phyloP scores from a whole-genome alignment of 176 grass and related monocot genomes.

The Oryza officinalis region DNA sequence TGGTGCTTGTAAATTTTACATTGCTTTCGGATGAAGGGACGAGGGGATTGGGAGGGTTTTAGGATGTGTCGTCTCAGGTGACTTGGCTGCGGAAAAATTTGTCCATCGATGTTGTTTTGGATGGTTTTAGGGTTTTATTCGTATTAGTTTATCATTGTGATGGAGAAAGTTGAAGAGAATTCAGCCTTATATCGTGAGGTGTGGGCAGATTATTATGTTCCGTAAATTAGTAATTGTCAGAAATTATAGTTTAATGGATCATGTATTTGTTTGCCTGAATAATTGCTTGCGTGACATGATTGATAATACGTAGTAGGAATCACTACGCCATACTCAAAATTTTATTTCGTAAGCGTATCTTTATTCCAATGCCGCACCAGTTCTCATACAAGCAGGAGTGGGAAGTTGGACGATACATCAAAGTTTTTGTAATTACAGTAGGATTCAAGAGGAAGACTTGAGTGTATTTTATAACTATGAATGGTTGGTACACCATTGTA shows the following conservation, averaged over 20 bases:
- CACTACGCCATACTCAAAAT: background rate
- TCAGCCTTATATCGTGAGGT: background rate
- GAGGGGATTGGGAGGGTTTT: background rate
- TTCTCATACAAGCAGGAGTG: background rate
- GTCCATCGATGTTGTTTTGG: background rate
- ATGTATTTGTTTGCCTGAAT: background rate
- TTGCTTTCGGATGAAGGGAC: too few relatives aligned
- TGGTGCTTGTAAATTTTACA: too few relatives aligned
- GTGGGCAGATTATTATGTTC: background rate
- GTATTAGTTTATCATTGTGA: background rate
- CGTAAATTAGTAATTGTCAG: too few relatives aligned
- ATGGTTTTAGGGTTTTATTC: background rate
- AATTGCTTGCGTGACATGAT: background rate
- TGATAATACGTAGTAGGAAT: background rate
- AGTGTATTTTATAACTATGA: background rate
- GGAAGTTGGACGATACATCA: background rate
- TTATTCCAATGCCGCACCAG: background rate
- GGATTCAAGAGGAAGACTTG: background rate
- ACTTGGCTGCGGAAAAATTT: background rate
- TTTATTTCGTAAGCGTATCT: background rate
- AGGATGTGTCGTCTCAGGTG: background rate
- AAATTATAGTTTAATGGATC: background rate
- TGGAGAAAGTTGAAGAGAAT: background rate
- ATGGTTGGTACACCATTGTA: background rate
- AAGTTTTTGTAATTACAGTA: background rate